Base-by-base conservation (phyloP, 2,329 filamentous ascomycete genomes). In the Ploettnerulaceae sp. region DNA sequence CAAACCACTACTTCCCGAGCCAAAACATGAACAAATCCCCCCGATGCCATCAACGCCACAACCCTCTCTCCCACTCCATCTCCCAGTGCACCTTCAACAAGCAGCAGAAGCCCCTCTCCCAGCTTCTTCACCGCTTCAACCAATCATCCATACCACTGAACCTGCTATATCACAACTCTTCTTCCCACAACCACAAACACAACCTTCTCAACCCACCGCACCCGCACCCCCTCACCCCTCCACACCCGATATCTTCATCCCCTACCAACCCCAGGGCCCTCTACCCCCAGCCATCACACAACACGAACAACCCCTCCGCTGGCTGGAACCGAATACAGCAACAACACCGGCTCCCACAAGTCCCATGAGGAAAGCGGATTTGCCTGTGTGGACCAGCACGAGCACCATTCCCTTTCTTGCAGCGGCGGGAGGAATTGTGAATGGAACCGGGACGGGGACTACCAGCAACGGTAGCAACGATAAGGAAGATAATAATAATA, bases 181-280 rank as follows among this genome's bases (percentile, higher is more conserved):
- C 25, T 42, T 29, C 32, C 45, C 6, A 38, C 31, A 33, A 34
- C 44, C n/a, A 26, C 17, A 35, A 31, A 7, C 14, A 4, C 24
- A 31, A 12, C 31, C 14, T 12, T 21, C 22, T 17, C 1, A 25
- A 12, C 22, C 4, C 9, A 4, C n/a, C 4, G 5, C n/a, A 38
- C 15, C 35, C 11, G 22, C 18, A 9, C n/a, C 28, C 9, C 39
- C 35, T 31, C 35, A 20, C 15, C 32, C 34, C 24, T 17, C 43
- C 7, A 37, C 25, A 9, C 28, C 41, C 7, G 69, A 74, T 40
- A 57, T 73, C 17, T 80, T 80, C 50, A 66, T 80, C 18, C 69
- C 69, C 0, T 79, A 79, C 51, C 73, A 79, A 48, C 75, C 77
- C 0, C 70, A 76, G n/a, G 77, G 76, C 0, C 71, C 74, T 1